Conservation (phyloP, 306 rosid species). For the Gynostemma pentaphyllum region DNA sequence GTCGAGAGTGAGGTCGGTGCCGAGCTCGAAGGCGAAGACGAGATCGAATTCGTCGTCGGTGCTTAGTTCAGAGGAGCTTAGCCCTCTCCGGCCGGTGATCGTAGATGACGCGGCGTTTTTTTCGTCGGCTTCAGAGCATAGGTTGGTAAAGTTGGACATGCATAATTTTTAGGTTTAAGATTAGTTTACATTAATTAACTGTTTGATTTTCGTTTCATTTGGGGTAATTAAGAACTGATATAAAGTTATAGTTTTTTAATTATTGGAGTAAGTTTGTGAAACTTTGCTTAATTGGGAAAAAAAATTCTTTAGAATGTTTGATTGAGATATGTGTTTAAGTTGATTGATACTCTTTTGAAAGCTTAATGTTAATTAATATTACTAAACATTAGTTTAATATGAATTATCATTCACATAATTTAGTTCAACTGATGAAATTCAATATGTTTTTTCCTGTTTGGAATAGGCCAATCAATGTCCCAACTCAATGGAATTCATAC, state of each 20-base stretch:
- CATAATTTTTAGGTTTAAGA: conserved; percentile 13
- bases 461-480: conserved; percentile 54
- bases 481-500: conserved; percentile 54
- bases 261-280: neutral
- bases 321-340: neutral
- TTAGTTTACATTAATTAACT: neutral
- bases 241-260: neutral
- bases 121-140: conserved; percentile 60
- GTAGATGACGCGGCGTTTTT: conserved; percentile 66
- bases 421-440: neutral
- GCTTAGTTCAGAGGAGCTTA: conserved; percentile 69
- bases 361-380: conserved; percentile 6
- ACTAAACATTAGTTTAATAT: neutral
- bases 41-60: conserved; percentile 66
- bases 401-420: neutral
- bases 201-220: neutral
- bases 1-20: conserved; percentile 69
- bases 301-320: no score
- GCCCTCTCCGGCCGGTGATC: conserved; percentile 47
- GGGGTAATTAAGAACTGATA: neutral
- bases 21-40: conserved; percentile 46
- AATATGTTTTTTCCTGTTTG: conserved; percentile 12
- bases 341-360: conserved; percentile 3
- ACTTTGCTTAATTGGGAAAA: conserved; percentile 1
- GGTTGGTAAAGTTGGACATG: conserved; percentile 45